Evolutionary conservation across 139 green algal genomes (phyloP), one percentile per base, ranked within the genome.

Genomic region (Micractinium conductrix): DNA sequence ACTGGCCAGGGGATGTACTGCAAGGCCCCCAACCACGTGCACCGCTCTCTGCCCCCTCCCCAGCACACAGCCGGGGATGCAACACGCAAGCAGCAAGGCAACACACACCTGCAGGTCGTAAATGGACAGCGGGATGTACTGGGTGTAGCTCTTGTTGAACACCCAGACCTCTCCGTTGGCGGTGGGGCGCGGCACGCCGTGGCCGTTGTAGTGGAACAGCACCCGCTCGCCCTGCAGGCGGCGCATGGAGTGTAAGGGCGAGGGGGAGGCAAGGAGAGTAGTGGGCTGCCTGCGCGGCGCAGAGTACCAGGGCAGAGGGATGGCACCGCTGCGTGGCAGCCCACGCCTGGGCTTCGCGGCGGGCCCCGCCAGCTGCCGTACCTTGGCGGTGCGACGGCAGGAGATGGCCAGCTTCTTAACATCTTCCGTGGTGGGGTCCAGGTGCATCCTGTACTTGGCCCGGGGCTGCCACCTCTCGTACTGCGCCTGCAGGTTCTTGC

Each of bases 141-240:
- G 97, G 44, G 97, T 99, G 93, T 98, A 99, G 28, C 89, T 87
- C 83, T 91, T 96, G 91, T 99, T 99, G 92, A 99, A 99, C 22
- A 99, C 93, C 96, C 96, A 99, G 70, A 98, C 83, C 89, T 99
- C 97, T 24, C 97, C 97, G 85, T 99, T 99, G 9, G 88, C 89
- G 14, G 97, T 99, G 12, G 97, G 97, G 43, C 94, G 93, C 38
- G 97, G 97, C 79, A 99, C 97, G 53, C 97, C 97, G 85, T 99
- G 97, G 24, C 97, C 97, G 89, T 99, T 99, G 93, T 99, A 99
- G 88, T 99, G 97, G 84, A 99, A 98, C 84, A 99, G 92, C 67
- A 99, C 96, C 0, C 97, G 92, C 90, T 99, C 97, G 19, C 90
- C 94, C 92, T 96, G 92, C 74, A 85, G 21, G 55, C 24, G n/a